Evolutionary conservation across 192 early-diverging fungal species (phyloP).

Genomic region (Entophlyctis luteolus): DNA sequence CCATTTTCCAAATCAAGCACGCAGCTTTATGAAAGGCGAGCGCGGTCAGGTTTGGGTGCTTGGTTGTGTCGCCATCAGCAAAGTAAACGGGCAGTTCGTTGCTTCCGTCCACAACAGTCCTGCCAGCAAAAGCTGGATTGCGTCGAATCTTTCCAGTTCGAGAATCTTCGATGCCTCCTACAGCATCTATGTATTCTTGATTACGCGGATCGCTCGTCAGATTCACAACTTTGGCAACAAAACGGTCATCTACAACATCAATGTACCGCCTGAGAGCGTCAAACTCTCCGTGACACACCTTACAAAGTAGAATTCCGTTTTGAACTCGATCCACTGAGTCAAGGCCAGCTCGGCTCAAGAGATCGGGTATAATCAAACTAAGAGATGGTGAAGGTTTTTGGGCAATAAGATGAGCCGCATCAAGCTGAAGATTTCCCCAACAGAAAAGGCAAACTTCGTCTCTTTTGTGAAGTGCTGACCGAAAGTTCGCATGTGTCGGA

Average conservation of each 20-base stretch:
- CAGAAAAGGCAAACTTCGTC: background rate
- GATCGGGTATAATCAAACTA: background rate
- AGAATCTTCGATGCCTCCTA: background rate
- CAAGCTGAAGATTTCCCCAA: background rate
- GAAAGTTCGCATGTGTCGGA: too few species aligned
- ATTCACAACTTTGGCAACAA: slow-evolving; percentile 14
- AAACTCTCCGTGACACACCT: background rate
- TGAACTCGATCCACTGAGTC: background rate
- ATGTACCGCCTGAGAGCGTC: background rate
- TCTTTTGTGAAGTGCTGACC: background rate
- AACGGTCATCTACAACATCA: slow-evolving; percentile 8
- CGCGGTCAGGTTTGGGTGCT: background rate
- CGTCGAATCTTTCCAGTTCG: background rate
- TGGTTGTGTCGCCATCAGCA: background rate
- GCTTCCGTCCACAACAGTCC: background rate
- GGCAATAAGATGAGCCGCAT: background rate
- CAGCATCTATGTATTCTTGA: background rate
- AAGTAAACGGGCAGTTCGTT: background rate
- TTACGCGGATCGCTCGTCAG: background rate
- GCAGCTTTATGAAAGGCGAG: slow-evolving; percentile 1
- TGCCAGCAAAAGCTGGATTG: background rate
- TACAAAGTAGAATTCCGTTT: background rate
- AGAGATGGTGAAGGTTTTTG: background rate
- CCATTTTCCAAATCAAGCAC: slow-evolving; percentile 3
- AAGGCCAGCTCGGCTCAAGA: background rate